A percentile compares a stretch with the other conserved stretches of the same genome.
These are phyloP conservation scores for Lentinus polychrous DNA, from an alignment of 1,284 basidiomycete species.

Conservation along the genomic window DNA sequence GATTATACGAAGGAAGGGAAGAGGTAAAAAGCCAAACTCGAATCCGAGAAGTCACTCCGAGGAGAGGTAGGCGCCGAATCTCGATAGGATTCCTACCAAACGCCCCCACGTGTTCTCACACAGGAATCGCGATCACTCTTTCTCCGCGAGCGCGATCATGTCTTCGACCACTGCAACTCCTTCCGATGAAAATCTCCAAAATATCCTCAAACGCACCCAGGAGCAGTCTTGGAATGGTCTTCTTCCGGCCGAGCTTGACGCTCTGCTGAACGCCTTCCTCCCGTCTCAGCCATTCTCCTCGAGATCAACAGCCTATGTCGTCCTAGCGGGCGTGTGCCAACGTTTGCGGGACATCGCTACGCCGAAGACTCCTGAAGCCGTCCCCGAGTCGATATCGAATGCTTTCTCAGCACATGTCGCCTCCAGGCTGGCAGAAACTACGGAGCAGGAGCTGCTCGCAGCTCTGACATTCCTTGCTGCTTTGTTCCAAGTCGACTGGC, in stretches of 20 bases:
- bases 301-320: slow-evolving; percentile 62
- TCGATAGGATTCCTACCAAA: neutral
- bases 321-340: slow-evolving; percentile 60
- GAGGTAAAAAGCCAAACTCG: slow-evolving; percentile 1
- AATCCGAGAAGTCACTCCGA: no score
- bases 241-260: slow-evolving; percentile 48
- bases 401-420: slow-evolving; percentile 42
- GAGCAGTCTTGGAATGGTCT: slow-evolving; percentile 27
- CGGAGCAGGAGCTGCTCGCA: slow-evolving; percentile 41
- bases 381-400: slow-evolving; percentile 39
- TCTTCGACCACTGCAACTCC: no score
- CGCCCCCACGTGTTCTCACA: neutral
- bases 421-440: slow-evolving; percentile 44
- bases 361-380: slow-evolving; percentile 32
- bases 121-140: no score
- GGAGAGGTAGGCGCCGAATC: neutral
- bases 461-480: slow-evolving; percentile 61
- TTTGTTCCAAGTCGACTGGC: slow-evolving; percentile 71
- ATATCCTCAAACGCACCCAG: slow-evolving; percentile 29
- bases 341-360: slow-evolving; percentile 35
- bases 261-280: slow-evolving; percentile 49
- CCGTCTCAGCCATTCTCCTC: slow-evolving; percentile 36
- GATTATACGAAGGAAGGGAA: slow-evolving; percentile 11
- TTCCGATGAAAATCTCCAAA: slow-evolving; percentile 21
- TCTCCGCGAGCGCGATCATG: no score